phyloP scores from a whole-genome alignment of 306 rosid species.

The Mimosa bimucronata region DNA sequence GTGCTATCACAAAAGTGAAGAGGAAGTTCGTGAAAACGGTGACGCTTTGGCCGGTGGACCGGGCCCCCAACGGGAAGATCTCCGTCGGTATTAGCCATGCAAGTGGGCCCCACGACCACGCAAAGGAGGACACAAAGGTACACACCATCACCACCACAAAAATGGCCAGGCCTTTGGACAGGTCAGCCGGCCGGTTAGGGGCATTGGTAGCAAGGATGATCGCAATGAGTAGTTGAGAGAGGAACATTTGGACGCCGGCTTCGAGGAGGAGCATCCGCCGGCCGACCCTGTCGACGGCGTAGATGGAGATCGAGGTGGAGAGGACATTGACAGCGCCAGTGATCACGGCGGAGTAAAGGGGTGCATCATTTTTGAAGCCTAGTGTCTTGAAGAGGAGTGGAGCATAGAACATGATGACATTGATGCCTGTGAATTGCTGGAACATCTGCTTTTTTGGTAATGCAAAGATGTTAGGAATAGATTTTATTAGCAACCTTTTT shows the following conservation, averaged over 20 bases:
- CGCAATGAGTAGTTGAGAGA: slow-evolving; percentile 73
- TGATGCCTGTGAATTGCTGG: slow-evolving; percentile 92
- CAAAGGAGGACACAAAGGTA: slow-evolving; percentile 77
- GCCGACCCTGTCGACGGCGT: slow-evolving; percentile 77
- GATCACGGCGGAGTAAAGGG: slow-evolving; percentile 83
- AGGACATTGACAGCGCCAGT: slow-evolving; percentile 88
- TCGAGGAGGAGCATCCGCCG: slow-evolving; percentile 77
- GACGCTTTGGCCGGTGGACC: slow-evolving; percentile 88
- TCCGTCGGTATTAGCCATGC: slow-evolving; percentile 91
- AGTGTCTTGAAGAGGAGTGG: slow-evolving; percentile 75
- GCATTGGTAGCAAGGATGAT: slow-evolving; percentile 63
- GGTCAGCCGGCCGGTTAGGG: slow-evolving; percentile 47
- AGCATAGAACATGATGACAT: slow-evolving; percentile 91
- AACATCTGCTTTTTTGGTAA: slow-evolving; percentile 56
- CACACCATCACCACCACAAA: slow-evolving; percentile 73
- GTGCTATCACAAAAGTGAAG: slow-evolving; percentile 81
- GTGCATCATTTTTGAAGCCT: slow-evolving; percentile 76
- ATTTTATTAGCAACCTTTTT: too few species aligned
- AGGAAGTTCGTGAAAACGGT: slow-evolving; percentile 79
- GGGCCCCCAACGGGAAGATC: slow-evolving; percentile 80
- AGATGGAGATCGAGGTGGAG: slow-evolving; percentile 75
- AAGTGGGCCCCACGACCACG: slow-evolving; percentile 97
- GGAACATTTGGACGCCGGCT: slow-evolving; percentile 89
- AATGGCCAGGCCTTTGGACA: slow-evolving; percentile 51
- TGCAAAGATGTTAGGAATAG: not conserved